Conservation (phyloP, 2,329 filamentous ascomycete species). For the Pezizomycotina sp. region DNA sequence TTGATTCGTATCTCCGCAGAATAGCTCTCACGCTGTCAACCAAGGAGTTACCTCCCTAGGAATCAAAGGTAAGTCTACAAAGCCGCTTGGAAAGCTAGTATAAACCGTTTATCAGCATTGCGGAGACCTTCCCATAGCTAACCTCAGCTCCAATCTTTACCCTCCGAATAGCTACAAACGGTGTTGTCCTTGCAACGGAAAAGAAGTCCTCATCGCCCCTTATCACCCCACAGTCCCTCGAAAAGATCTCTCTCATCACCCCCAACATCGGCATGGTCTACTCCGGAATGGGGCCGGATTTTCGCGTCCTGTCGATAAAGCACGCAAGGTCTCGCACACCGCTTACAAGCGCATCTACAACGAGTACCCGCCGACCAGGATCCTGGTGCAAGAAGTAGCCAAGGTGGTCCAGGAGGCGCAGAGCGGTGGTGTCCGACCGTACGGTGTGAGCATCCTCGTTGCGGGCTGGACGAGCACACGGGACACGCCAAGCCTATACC, state of each 20-base stretch:
- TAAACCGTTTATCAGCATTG: too few relatives aligned
- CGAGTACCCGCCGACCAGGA: constrained; percentile 97
- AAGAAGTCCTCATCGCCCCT: constrained; percentile 98
- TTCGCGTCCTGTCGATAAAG: constrained; percentile 95
- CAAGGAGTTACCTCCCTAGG: constrained; percentile 96
- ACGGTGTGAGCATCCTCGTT: constrained; percentile 87
- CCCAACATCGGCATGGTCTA: constrained; percentile 99
- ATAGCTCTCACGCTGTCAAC: constrained; percentile 97
- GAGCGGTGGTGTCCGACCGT: constrained; percentile 89
- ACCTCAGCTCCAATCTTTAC: neutral
- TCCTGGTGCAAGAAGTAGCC: constrained; percentile 96
- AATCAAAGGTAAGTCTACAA: constrained; percentile 81
- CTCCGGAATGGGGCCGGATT: constrained; percentile 96
- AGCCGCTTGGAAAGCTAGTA: too few relatives aligned
- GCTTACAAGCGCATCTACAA: constrained; percentile 99
- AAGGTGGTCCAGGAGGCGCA: constrained; percentile 98
- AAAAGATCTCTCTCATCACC: constrained; percentile 94
- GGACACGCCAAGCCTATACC: constrained; percentile 91
- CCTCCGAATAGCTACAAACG: constrained; percentile 62
- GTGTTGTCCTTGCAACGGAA: constrained; percentile 95
- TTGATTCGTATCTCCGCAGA: constrained; percentile 47
- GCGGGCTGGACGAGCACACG: constrained; percentile 97
- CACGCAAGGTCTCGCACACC: constrained; percentile 94
- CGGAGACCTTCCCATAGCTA: too few relatives aligned
- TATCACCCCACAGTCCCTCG: constrained; percentile 83